Evolutionary conservation across 352 stramenopile genomes (phyloP), one percentile per base, ranked within the genome.

Genomic region (Pythium apleroticum): DNA sequence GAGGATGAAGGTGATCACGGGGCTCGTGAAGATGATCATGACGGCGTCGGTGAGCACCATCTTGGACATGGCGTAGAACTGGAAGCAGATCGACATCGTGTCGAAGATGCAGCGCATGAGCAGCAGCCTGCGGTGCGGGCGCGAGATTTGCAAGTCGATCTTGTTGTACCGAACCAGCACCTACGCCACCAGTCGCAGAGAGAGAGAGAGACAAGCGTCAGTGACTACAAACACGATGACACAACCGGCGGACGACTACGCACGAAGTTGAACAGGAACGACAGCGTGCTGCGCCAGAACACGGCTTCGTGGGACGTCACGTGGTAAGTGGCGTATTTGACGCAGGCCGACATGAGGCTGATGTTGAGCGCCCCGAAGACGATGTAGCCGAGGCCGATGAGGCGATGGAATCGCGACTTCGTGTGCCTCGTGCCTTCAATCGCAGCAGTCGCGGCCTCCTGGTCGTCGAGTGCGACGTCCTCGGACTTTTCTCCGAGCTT

Each of bases 31-130:
- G 43, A 88, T 80, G 63, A 91, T 78, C 11, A 87, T 80, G 5
- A 76, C 74, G 14, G 80, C 82, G 52, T 91, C 82, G 0, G 82
- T 82, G 17, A 91, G 68, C 22, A 88, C 78, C 80, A 91, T 91
- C 56, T 91, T 74, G 10, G 80, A 81, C 54, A 90, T 75, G 0
- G 80, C 75, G 50, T 88, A 91, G 59, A 86, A 89, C 12, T 71
- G 60, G 49, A 89, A 69, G 24, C 72, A 76, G 22, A 90, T 73
- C 24, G 75, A 72, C 19, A 85, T 30, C 10, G 77, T 83, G 39
- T 78, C 80, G 52, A 84, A 64, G 37, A 89, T 45, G 56, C 76
- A 84, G 7, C 80, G 80, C 28, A 87, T 62, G 8, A 85, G 54
- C 17, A 89, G 52, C 14, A 84, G n/a, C 19, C 58, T 59, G 6